Conservation (phyloP, 768 basidiomycete genomes). For the Tulasnella sp. region DNA sequence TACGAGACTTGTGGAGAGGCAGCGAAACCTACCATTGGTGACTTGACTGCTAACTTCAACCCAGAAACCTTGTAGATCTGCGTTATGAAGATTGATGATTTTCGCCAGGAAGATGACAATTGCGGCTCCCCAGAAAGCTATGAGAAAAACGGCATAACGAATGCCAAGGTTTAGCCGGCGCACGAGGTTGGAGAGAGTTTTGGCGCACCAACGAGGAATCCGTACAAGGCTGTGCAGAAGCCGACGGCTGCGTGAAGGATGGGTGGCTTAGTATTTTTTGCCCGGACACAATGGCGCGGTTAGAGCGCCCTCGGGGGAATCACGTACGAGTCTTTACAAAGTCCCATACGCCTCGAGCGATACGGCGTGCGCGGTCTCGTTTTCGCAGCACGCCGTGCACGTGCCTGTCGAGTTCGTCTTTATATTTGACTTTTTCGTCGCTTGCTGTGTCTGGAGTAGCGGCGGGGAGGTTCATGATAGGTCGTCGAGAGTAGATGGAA, state of each 20-base stretch:
- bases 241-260: slow-evolving; percentile 58
- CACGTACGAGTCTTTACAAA: slow-evolving; percentile 80
- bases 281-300: neutral
- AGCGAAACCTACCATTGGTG: slow-evolving; percentile 58
- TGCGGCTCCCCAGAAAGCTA: slow-evolving; percentile 86
- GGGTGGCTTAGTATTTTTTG: slow-evolving; percentile 3
- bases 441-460: slow-evolving; percentile 33
- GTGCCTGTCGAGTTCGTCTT: slow-evolving; percentile 66
- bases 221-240: slow-evolving; percentile 73
- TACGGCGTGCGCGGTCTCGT: slow-evolving; percentile 61
- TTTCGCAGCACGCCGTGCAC: slow-evolving; percentile 74
- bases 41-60: slow-evolving; percentile 77
- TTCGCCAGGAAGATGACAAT: slow-evolving; percentile 73
- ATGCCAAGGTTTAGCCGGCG: slow-evolving; percentile 23
- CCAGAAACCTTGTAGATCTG: slow-evolving; percentile 76
- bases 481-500: slow-evolving; percentile 69
- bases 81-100: slow-evolving; percentile 71
- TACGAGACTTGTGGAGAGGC: neutral
- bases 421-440: slow-evolving; percentile 46
- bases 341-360: slow-evolving; percentile 72
- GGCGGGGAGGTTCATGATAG: slow-evolving; percentile 63
- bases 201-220: slow-evolving; percentile 65
- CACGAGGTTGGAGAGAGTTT: neutral
- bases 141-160: neutral
- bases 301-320: neutral